phyloP scores from a whole-genome alignment of 257 asterid species.

The Asclepias syriaca region DNA sequence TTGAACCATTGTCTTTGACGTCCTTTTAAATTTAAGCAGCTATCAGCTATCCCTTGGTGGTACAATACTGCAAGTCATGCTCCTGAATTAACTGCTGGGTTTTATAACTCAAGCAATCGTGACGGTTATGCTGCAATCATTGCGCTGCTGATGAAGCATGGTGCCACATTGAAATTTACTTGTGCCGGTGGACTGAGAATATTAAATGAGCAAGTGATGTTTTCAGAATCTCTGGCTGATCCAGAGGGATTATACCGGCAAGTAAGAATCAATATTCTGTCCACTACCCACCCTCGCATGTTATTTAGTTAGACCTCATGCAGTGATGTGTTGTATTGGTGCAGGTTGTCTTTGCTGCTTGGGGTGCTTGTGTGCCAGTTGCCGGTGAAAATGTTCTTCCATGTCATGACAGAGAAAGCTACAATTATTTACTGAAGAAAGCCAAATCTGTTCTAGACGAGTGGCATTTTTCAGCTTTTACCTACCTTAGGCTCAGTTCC shows the following conservation, averaged over 20 bases:
- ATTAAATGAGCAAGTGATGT: conserved; percentile 43
- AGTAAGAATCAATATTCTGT: conserved; percentile 41
- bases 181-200: conserved; percentile 39
- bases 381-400: conserved; percentile 36
- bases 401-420: conserved; percentile 47
- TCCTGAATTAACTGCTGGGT: conserved; percentile 80
- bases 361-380: conserved; percentile 32
- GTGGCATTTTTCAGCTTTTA: conserved; percentile 64
- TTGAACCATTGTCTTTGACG: conserved; percentile 7
- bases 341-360: conserved; percentile 53
- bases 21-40: conserved; percentile 28
- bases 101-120: conserved; percentile 65
- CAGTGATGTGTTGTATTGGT: conserved; percentile 8
- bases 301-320: background rate
- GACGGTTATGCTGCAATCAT: conserved; percentile 68
- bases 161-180: conserved; percentile 50
- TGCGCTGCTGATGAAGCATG: conserved; percentile 65
- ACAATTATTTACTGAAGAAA: conserved; percentile 56
- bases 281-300: background rate
- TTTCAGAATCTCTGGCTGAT: conserved; percentile 58
- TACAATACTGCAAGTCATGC: conserved; percentile 70
- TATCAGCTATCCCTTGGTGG: conserved; percentile 90
- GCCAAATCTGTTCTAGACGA: conserved; percentile 80
- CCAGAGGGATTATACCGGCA: conserved; percentile 86
- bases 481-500: conserved; percentile 59